phyloP scores from a whole-genome alignment of 371 early-diverging fungal species.

The Capillidium heterosporum region DNA sequence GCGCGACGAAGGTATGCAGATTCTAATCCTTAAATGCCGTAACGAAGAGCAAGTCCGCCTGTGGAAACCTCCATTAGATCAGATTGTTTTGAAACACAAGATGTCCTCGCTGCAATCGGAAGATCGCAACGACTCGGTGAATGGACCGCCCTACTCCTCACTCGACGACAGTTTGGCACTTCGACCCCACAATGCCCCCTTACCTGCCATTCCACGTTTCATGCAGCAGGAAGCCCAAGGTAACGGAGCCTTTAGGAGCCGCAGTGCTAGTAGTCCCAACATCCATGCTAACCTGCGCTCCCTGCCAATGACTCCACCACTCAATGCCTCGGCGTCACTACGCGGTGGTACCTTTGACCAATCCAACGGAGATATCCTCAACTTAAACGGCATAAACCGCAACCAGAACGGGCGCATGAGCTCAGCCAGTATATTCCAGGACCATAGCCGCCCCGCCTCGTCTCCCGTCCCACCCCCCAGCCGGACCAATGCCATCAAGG shows the following conservation, averaged over 20 bases:
- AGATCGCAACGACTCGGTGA: not conserved
- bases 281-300: slow-evolving; percentile 20
- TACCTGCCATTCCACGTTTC: not conserved
- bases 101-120: not conserved
- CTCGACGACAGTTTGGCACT: slow-evolving; percentile 38
- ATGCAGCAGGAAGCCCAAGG: not conserved
- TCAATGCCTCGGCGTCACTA: slow-evolving; percentile 2
- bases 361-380: not conserved
- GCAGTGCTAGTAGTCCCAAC: slow-evolving; percentile 47
- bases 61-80: slow-evolving; percentile 60
- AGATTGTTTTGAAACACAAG: slow-evolving; percentile 1
- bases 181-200: not conserved
- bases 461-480: not conserved
- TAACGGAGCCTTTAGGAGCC: slow-evolving; percentile 17
- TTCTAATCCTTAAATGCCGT: slow-evolving; percentile 63
- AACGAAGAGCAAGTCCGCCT: slow-evolving; percentile 76
- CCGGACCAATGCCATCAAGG: slow-evolving; percentile 26
- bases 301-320: slow-evolving; percentile 7
- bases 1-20: slow-evolving; percentile 50
- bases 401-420: not conserved
- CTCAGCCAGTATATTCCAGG: too few relatives aligned
- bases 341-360: not conserved
- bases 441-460: not conserved
- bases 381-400: not conserved
- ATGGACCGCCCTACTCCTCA: not conserved